Evolutionary conservation across 352 stramenopile genomes (phyloP), one percentile per base, ranked within the genome.

Genomic region (Salisapilia sapeloensis): DNA sequence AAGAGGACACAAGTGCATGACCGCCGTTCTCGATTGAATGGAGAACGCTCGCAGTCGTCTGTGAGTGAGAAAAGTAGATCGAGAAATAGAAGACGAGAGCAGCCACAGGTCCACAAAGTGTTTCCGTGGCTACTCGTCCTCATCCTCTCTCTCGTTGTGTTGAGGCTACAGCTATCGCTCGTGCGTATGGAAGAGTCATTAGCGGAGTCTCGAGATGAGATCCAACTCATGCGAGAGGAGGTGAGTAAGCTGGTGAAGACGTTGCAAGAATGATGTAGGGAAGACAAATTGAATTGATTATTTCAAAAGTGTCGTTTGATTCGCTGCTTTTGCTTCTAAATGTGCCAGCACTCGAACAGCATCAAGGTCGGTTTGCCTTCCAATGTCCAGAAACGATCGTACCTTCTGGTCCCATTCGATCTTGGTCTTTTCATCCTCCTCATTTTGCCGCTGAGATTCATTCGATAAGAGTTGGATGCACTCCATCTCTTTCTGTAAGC

Each of bases 81-180:
- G 10, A 12, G 9, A 14, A 24, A 23, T 23, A 23, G 26, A 42
- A 39, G 26, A n/a, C 19, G 25, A 19, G 22, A 14, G 29, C 29
- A 43, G 20, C 6, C 18, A 30, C 3, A 4, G 14, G 25, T 15
- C 16, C 22, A 30, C 17, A n/a, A 29, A 50, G 46, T 75, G n/a
- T 70, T 85, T 25, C 63, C 66, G 29, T 85, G 62, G 63, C 34
- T 85, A 20, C 26, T 85, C 22, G 53, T 83, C 18, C 39, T 83
- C 13, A 38, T 75, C 24, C 27, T 85, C 14, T 27, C 81, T 22
- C 51, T 72, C 29, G 40, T 81, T n/a, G 50, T 82, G 2, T 41
- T 78, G 21, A 53, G 53, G 16, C 41, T 86, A 22, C 61, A 81
- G 41, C 44, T 43, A 38, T 64, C 64, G 20, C 41, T 86, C 24